Base-by-base conservation (phyloP, 2,329 filamentous ascomycete species). In the Fusarium sp. region DNA sequence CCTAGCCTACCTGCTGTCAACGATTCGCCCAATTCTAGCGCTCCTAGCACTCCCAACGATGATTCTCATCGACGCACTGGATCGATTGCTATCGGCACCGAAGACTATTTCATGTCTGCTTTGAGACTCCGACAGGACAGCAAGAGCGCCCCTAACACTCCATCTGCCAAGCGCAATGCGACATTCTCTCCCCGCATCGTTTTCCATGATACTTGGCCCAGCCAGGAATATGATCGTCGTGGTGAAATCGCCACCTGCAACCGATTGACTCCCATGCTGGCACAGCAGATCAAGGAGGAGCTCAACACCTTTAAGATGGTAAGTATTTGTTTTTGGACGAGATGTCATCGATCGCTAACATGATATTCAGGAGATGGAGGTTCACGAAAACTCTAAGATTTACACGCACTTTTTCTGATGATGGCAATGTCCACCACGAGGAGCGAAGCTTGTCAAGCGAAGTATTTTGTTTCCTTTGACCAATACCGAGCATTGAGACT, bases 371-470 rank as follows among this genome's bases (percentile, higher is more conserved):
- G 96, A 99, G 85, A 99, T 99, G 96, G 96, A 98, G 85, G 96
- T 99, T 76, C 96, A 99, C 81, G 96, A 98, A 83, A 93, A 92
- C 80, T 98, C 96, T 73, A 99, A 98, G 85, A 94, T 98, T 78
- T 98, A 99, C 86, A 99, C 96, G 75, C 96, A 99, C 87, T 99
- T 99, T 88, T 98, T 99, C 87, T 99, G 89, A 95, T 82, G 83
- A 86, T 71, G 71, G 64, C 70, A 65, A 74, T 62, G 69, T 55
- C 72, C 64, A 74, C 58, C 60, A 66, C 49, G 56, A 70, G 71
- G 63, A 72, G 61, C 56, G 59, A 72, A 71, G 64, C 67, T 72
- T 73, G 61, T 69, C 66, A 71, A 67, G 60, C 49, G 50, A 57
- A 66, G 62, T 71, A 63, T 72, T 75, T 73, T 68, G 69, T 73